Evolutionary conservation across 306 rosid genomes (phyloP).

Genomic region (Cajanus cajan): DNA sequence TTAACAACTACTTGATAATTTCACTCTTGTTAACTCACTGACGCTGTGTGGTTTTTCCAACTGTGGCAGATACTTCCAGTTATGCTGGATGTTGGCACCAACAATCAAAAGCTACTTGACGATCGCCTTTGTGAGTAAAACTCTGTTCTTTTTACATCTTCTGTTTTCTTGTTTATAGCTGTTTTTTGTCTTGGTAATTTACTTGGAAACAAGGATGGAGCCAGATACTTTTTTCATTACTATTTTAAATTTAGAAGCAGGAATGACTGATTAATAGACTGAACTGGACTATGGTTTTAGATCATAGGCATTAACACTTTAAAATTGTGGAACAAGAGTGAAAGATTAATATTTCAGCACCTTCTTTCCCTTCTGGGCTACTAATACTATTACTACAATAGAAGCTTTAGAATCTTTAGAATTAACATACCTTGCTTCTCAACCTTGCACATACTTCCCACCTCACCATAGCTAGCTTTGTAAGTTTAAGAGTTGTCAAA

Average conservation of each 20-base stretch:
- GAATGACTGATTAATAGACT: background rate
- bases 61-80: conserved; percentile 90
- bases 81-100: conserved; percentile 97
- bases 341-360: background rate
- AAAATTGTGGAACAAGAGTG: background rate
- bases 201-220: conserved; percentile 8
- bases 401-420: conserved; percentile 19
- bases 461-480: background rate
- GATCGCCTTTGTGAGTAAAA: conserved; percentile 86
- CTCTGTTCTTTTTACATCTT: background rate
- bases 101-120: conserved; percentile 86
- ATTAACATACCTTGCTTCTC: background rate
- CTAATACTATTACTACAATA: background rate
- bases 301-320: background rate
- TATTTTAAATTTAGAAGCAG: background rate
- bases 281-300: background rate
- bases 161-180: conserved; percentile 20
- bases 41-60: conserved; percentile 24
- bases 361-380: background rate
- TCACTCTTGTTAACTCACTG: conserved; percentile 18
- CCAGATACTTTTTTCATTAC: background rate
- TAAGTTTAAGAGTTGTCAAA: background rate
- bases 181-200: conserved; percentile 9
- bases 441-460: background rate
- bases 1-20: background rate